Evolutionary conservation across 257 asterid species (phyloP).

Genomic region (Penstemon newberryi): DNA sequence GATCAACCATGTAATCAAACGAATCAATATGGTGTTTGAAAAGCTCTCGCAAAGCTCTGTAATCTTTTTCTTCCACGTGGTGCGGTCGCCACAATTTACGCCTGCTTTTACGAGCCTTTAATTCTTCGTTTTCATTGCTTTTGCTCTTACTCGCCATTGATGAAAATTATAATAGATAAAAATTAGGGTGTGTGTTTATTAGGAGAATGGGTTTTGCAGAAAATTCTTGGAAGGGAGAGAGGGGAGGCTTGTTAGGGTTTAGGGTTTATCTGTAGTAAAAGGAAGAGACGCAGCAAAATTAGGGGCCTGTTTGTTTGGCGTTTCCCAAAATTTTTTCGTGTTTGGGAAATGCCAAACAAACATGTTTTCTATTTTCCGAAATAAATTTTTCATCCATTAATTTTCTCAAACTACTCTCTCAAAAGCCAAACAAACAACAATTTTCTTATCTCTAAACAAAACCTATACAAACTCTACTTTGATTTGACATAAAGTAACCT

Average conservation of each 20-base stretch:
- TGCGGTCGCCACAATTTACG: constrained; percentile 53
- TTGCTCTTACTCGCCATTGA: constrained; percentile 21
- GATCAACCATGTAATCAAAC: constrained; percentile 68
- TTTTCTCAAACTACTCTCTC: too few relatives aligned
- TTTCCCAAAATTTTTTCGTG: too few relatives aligned
- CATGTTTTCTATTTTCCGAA: too few relatives aligned
- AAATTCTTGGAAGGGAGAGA: background rate
- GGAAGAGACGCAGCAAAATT: background rate
- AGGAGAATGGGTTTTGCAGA: background rate
- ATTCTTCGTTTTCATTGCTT: background rate
- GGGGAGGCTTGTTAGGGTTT: constrained; percentile 4
- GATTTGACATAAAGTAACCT: too few relatives aligned
- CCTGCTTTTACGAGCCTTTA: background rate
- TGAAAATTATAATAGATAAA: background rate
- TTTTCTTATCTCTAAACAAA: too few relatives aligned
- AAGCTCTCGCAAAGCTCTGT: constrained; percentile 56
- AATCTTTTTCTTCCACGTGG: constrained; percentile 63
- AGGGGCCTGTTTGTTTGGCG: too few relatives aligned
- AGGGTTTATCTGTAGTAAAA: constrained; percentile 9
- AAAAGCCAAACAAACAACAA: too few relatives aligned
- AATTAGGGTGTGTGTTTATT: background rate
- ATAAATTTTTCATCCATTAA: too few relatives aligned
- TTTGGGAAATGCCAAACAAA: too few relatives aligned
- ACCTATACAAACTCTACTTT: too few relatives aligned
- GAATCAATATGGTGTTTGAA: constrained; percentile 81